Conservation (phyloP, 805 yeast species). For the Schizosaccharomyces cryophilus region DNA sequence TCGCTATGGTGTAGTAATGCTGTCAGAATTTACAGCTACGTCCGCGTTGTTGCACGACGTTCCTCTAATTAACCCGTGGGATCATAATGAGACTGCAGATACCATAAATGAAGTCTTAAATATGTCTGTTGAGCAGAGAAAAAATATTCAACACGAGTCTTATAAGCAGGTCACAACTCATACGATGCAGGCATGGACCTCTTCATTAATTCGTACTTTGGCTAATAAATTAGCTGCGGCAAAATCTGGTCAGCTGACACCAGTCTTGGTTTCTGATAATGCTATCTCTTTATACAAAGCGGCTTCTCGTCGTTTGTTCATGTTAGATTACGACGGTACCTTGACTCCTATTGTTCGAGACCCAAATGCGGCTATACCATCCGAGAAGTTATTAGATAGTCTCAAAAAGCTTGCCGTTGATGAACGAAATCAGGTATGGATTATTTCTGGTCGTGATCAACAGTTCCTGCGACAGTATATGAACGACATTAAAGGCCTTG, state of each 20-base stretch:
- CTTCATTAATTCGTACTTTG: constrained; percentile 7
- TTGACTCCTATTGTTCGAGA: constrained; percentile 87
- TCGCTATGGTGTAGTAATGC: constrained; percentile 47
- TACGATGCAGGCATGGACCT: constrained; percentile 63
- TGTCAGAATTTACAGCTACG: constrained; percentile 87
- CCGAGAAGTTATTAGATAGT: constrained; percentile 38
- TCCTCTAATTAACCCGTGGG: constrained; percentile 91
- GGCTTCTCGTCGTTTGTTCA: constrained; percentile 47
- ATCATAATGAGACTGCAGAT: constrained; percentile 74
- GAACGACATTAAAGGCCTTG: constrained; percentile 42
- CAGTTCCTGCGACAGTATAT: constrained; percentile 70
- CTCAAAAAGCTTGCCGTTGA: constrained; percentile 41
- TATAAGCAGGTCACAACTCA: constrained; percentile 40
- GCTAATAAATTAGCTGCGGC: constrained; percentile 15
- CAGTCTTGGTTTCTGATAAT: constrained; percentile 42
- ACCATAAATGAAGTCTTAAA: constrained; percentile 45
- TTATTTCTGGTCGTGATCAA: constrained; percentile 89
- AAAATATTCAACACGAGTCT: constrained; percentile 25
- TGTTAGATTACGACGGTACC: constrained; percentile 95
- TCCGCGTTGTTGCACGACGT: constrained; percentile 23
- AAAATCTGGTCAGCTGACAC: constrained; percentile 36
- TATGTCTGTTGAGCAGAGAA: constrained; percentile 26
- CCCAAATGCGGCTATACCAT: constrained; percentile 96
- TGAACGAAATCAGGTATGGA: constrained; percentile 73
- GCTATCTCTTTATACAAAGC: constrained; percentile 36